These are phyloP conservation scores for Claviceps capensis DNA, from an alignment of 2,329 filamentous ascomycete genomes.

Conservation along the genomic window DNA sequence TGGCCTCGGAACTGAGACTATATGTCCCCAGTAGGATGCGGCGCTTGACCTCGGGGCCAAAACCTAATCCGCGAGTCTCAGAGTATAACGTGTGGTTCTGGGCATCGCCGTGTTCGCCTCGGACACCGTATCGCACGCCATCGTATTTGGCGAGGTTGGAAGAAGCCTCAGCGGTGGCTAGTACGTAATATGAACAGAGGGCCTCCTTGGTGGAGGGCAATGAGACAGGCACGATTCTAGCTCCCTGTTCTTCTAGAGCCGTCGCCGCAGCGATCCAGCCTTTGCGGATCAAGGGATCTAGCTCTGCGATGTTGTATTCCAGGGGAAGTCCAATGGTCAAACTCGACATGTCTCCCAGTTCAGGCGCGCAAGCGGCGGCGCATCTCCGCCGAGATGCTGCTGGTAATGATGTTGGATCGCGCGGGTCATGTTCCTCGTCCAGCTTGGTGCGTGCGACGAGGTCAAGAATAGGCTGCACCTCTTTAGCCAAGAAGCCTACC, in stretches of 20 bases:
- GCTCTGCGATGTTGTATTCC: constrained; percentile 82
- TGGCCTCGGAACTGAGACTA: constrained; percentile 75
- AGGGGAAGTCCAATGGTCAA: constrained; percentile 43
- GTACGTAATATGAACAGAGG: constrained; percentile 85
- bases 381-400: constrained; percentile 38
- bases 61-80: constrained; percentile 55
- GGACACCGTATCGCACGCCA: constrained; percentile 76
- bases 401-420: constrained; percentile 63
- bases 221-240: constrained; percentile 60
- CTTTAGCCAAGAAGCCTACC: constrained; percentile 58
- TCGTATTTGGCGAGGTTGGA: constrained; percentile 97
- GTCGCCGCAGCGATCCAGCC: constrained; percentile 55
- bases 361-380: constrained; percentile 14
- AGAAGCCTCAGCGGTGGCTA: constrained; percentile 87
- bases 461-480: constrained; percentile 35
- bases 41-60: constrained; percentile 74
- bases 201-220: constrained; percentile 76
- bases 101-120: constrained; percentile 36
- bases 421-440: constrained; percentile 43
- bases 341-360: constrained; percentile 14
- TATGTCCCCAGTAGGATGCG: constrained; percentile 85
- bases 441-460: constrained; percentile 37
- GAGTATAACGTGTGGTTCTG: constrained; percentile 59
- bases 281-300: constrained; percentile 53
- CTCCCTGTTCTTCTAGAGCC: constrained; percentile 48